phyloP scores from a whole-genome alignment of 2,329 filamentous ascomycete species.

The Cryoendolithus antarcticus region DNA sequence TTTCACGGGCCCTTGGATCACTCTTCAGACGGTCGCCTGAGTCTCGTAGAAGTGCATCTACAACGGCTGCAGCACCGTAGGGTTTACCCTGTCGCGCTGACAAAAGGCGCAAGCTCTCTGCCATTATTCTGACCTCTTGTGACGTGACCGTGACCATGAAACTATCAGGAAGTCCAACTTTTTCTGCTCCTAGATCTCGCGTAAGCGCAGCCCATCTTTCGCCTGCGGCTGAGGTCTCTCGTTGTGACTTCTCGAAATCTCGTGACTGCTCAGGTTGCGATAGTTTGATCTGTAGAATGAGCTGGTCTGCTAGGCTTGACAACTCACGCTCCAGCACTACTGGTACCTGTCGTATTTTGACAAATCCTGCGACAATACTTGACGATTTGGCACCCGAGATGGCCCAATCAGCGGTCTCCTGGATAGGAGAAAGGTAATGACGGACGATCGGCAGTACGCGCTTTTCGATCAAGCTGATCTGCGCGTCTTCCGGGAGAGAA shows the following conservation, averaged over 20 bases:
- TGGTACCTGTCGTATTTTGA: slow-evolving; percentile 10
- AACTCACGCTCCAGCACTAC: slow-evolving; percentile 44
- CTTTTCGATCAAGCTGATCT: slow-evolving; percentile 32
- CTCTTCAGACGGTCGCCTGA: slow-evolving; percentile 29
- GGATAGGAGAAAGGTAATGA: slow-evolving; percentile 39
- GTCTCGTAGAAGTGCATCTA: slow-evolving; percentile 41
- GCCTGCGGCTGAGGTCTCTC: slow-evolving; percentile 52
- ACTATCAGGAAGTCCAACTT: slow-evolving; percentile 14
- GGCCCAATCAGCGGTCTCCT: slow-evolving; percentile 38
- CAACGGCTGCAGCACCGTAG: slow-evolving; percentile 48
- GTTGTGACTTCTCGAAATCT: slow-evolving; percentile 62
- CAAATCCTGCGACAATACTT: slow-evolving; percentile 25
- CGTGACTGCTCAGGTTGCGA: slow-evolving; percentile 74
- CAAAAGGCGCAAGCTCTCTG: slow-evolving; percentile 38
- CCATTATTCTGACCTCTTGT: slow-evolving; percentile 31
- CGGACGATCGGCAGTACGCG: slow-evolving; percentile 40
- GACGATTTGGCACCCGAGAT: slow-evolving; percentile 34
- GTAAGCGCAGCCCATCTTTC: slow-evolving; percentile 50
- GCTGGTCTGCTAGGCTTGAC: slow-evolving; percentile 45
- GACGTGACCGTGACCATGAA: slow-evolving; percentile 19
- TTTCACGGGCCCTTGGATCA: slow-evolving; percentile 30
- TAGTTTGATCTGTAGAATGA: slow-evolving; percentile 57
- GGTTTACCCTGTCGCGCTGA: slow-evolving; percentile 50
- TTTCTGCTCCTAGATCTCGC: slow-evolving; percentile 23
- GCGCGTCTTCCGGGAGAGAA: slow-evolving; percentile 31